Evolutionary conservation across 139 green algal species (phyloP).

Genomic region (Zygnema cylindricum): DNA sequence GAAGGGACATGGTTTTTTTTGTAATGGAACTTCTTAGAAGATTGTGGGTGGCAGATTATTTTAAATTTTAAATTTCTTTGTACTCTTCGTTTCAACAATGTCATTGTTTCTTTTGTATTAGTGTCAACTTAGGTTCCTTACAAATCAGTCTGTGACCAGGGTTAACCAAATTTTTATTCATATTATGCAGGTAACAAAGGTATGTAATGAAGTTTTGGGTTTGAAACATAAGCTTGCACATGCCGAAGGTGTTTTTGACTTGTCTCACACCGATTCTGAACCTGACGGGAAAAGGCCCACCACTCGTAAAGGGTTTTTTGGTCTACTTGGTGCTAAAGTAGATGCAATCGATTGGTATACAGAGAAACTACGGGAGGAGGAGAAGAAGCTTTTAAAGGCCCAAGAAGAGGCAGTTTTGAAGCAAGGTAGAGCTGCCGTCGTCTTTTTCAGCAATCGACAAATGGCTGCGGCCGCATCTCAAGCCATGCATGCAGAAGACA

Average conservation of each 20-base stretch:
- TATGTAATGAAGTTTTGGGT: no score
- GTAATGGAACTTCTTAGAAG: no score
- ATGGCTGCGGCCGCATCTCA: conserved; percentile 11
- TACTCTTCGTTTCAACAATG: no score
- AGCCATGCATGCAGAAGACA: neutral
- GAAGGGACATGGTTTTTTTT: no score
- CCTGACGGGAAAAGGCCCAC: neutral
- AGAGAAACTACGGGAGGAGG: conserved; percentile 14
- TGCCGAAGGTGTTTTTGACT: neutral
- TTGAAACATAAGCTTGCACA: conserved; percentile 14
- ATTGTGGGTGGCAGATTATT: no score
- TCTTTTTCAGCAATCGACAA: conserved; percentile 19
- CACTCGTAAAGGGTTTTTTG: neutral
- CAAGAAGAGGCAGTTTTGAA: neutral
- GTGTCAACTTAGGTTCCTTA: no score
- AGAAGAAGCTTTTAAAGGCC: neutral
- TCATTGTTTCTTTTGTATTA: no score
- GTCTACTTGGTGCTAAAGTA: neutral
- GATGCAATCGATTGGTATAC: conserved; percentile 23
- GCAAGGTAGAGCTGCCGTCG: neutral
- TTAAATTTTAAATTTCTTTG: no score
- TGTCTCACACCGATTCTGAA: conserved; percentile 3
- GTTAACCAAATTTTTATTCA: no score
- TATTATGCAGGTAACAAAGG: no score
- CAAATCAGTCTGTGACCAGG: no score